Evolutionary conservation across 2,329 filamentous ascomycete genomes (phyloP).

Genomic region (Furcasterigmium sp.): DNA sequence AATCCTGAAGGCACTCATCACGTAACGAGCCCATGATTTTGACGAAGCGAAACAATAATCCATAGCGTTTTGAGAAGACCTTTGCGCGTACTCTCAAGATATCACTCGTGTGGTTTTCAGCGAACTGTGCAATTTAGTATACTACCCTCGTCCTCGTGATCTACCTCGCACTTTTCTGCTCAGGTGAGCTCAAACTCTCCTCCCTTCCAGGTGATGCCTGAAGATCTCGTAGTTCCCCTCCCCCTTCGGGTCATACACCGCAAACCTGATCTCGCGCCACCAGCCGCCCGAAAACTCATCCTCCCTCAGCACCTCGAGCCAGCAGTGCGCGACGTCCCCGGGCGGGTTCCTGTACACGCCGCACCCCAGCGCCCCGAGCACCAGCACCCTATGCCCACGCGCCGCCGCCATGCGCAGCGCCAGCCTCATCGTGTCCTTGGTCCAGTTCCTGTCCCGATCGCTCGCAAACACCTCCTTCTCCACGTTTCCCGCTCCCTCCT

Average conservation of each 20-base stretch:
- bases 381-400: slow-evolving; percentile 50
- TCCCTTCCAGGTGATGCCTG: too few relatives aligned
- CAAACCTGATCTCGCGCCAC: slow-evolving; percentile 61
- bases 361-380: slow-evolving; percentile 66
- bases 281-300: slow-evolving; percentile 57
- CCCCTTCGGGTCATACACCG: slow-evolving; percentile 42
- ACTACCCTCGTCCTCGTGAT: too few relatives aligned
- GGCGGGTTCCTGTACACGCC: slow-evolving; percentile 61
- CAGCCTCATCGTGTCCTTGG: slow-evolving; percentile 58
- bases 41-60: too few relatives aligned
- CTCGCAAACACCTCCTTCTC: slow-evolving; percentile 34
- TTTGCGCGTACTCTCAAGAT: too few relatives aligned
- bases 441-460: slow-evolving; percentile 41
- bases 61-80: too few relatives aligned
- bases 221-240: slow-evolving; percentile 49
- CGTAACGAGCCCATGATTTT: too few relatives aligned
- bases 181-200: too few relatives aligned
- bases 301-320: slow-evolving; percentile 55
- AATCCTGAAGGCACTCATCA: too few relatives aligned
- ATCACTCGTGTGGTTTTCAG: too few relatives aligned
- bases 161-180: too few relatives aligned
- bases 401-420: slow-evolving; percentile 54
- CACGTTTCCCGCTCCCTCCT: too few relatives aligned
- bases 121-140: too few relatives aligned
- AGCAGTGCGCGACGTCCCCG: slow-evolving; percentile 56